A percentile compares a stretch with the other conserved stretches of the same genome.
These are phyloP conservation scores for Fusarium verrucosum DNA, from an alignment of 2,329 filamentous ascomycete species.

Conservation along the genomic window DNA sequence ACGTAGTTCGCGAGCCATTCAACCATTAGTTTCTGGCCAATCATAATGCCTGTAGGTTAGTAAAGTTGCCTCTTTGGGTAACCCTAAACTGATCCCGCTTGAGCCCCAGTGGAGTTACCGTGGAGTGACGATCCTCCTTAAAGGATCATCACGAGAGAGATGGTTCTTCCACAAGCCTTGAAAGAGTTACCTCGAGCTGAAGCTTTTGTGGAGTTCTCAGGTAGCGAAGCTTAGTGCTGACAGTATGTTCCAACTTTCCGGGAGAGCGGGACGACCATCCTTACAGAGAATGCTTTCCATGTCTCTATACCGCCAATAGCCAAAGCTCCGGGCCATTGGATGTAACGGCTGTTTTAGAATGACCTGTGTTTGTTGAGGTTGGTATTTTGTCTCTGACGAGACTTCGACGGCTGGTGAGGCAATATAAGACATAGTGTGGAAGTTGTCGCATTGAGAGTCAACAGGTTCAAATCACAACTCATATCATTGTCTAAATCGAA, in stretches of 20 bases:
- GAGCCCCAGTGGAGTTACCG: neutral
- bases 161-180: neutral
- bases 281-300: neutral
- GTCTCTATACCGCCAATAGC: neutral
- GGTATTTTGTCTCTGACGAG: rapidly evolving
- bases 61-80: conserved; percentile 19
- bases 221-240: neutral
- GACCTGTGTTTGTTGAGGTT: neutral
- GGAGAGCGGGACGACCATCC: neutral
- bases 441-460: neutral
- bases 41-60: neutral
- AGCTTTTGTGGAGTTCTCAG: neutral
- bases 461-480: neutral
- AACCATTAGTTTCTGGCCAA: conserved; percentile 1
- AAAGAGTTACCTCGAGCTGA: neutral
- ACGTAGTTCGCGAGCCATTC: neutral
- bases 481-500: neutral
- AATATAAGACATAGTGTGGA: neutral
- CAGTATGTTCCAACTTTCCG: neutral
- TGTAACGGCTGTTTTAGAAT: neutral
- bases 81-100: conserved; percentile 5
- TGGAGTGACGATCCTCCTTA: neutral
- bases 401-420: too few species aligned
- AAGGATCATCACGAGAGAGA: neutral
- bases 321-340: neutral